Evolutionary conservation across 1,139 yeast species (phyloP), one percentile per base, ranked within the genome.

Genomic region (Debaryomycetaceae sp.): DNA sequence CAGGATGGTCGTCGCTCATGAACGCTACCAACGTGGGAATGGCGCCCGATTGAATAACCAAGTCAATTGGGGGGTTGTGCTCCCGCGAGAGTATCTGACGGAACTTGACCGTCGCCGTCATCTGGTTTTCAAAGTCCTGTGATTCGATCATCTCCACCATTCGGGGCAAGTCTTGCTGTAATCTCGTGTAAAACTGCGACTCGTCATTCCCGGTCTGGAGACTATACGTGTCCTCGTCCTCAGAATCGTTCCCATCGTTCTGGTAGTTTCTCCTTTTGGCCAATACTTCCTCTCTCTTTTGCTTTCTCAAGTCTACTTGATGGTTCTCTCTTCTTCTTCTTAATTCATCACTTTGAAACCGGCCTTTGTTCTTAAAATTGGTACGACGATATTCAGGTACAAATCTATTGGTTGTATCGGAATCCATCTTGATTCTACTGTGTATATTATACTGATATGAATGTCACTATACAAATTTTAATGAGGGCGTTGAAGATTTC

Each of bases 371-470:
- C 67, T 95, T 93, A 75, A 88, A 93, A 64, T 87, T 89, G 42
- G 98, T 90, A 70, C 97, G 89, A 70, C 99, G 89, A 68, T 93
- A 95, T 68, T 93, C 99, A 41, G 99, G 98, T 49, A 93, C 88
- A 68, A 88, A 93, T 71, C 93, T 85, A 57, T 80, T 78, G 46
- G 95, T 83, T 42, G 93, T 78, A 59, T 88, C 93, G 43, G 87
- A 71, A 62, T 85, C 91, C 95, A 87, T 87, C 42, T 38, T 51
- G 17, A 33, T 38, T 27, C 31, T 34, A 24, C 37, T 23, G 17
- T 34, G n/a, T 23, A 17, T 14, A 24, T 22, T 37, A 37, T 17
- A 17, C 11, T 24, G 27, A 24, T 37, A 24, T 37, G 31, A 34
- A 22, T 9, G 9, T 24, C 34, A 23, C 11, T 30, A n/a, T 7